Conservation (phyloP, 179 eudicot genomes). For the Spinacia oleracea region DNA sequence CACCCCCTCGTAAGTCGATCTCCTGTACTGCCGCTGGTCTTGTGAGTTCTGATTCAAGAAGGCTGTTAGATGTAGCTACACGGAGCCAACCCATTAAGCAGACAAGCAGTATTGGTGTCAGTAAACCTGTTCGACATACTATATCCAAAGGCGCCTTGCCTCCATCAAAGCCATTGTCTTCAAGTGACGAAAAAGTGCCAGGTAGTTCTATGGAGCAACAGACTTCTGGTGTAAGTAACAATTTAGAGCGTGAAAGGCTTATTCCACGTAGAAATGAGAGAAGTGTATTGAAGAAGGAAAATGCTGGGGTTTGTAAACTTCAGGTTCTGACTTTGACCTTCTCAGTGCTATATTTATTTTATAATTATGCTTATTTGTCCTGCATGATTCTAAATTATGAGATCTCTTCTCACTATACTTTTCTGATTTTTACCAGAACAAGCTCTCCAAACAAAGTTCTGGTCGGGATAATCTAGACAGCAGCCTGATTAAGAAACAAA, state of each 20-base stretch:
- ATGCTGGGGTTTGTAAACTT: slow-evolving; percentile 35
- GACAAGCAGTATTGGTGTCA: slow-evolving; percentile 43
- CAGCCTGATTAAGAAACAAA: slow-evolving; percentile 42
- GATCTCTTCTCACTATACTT: background rate
- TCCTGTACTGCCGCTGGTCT: slow-evolving; percentile 32
- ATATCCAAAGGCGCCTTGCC: slow-evolving; percentile 34
- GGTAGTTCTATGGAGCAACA: slow-evolving; percentile 27
- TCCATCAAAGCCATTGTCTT: slow-evolving; percentile 30
- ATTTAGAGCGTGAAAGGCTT: slow-evolving; percentile 31
- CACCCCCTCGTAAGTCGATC: slow-evolving; percentile 33
- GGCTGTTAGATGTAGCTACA: slow-evolving; percentile 35
- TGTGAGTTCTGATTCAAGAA: slow-evolving; percentile 27
- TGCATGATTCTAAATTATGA: background rate
- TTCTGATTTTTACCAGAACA: slow-evolving; percentile 35
- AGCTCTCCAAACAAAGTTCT: slow-evolving; percentile 41
- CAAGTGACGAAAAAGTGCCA: slow-evolving; percentile 33
- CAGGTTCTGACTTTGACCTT: slow-evolving; percentile 38
- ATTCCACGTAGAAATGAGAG: slow-evolving; percentile 36
- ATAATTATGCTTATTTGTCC: no score
- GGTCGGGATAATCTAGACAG: slow-evolving; percentile 33
- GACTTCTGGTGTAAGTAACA: slow-evolving; percentile 30
- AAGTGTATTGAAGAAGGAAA: slow-evolving; percentile 35
- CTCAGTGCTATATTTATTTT: background rate
- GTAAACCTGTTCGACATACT: slow-evolving; percentile 51
- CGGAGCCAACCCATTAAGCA: slow-evolving; percentile 41